Conservation (phyloP, 2,329 filamentous ascomycete genomes). For the Alternaria conjuncta region DNA sequence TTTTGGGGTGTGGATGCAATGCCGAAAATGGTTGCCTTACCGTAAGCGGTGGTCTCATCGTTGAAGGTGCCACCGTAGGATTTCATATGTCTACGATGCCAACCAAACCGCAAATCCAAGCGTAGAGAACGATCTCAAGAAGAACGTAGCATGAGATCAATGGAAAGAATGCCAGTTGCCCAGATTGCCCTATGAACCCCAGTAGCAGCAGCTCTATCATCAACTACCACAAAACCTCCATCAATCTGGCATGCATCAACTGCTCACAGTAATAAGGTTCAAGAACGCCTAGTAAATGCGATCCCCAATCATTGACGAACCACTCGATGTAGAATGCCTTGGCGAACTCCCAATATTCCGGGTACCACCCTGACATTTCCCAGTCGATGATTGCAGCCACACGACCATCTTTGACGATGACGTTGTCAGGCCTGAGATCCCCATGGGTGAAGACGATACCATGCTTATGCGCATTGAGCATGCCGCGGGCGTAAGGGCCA, state of each 20-base stretch:
- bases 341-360: conserved; percentile 31
- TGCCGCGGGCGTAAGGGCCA: conserved; percentile 21
- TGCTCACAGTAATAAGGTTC: conserved; percentile 25
- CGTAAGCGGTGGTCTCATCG: too few species aligned
- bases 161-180: too few species aligned
- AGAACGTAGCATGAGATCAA: too few species aligned
- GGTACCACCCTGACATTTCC: conserved; percentile 31
- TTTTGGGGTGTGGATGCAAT: background rate
- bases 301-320: conserved; percentile 16
- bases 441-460: conserved; percentile 36
- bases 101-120: too few species aligned
- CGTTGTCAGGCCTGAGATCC: conserved; percentile 25
- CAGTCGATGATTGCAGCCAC: conserved; percentile 28
- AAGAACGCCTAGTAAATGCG: conserved; percentile 19
- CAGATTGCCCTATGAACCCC: too few species aligned
- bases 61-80: too few species aligned
- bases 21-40: too few species aligned
- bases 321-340: conserved; percentile 33
- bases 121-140: too few species aligned
- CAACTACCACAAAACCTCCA: conserved; percentile 19
- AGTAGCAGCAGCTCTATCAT: background rate
- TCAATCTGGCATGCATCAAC: conserved; percentile 18
- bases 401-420: conserved; percentile 24
- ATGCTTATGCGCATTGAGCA: conserved; percentile 22
- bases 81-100: too few species aligned